Percentiles rank a stretch among this genome's conserved stretches.
phyloP scores from a whole-genome alignment of 345 rosid species.

The Hibiscus syriacus region DNA sequence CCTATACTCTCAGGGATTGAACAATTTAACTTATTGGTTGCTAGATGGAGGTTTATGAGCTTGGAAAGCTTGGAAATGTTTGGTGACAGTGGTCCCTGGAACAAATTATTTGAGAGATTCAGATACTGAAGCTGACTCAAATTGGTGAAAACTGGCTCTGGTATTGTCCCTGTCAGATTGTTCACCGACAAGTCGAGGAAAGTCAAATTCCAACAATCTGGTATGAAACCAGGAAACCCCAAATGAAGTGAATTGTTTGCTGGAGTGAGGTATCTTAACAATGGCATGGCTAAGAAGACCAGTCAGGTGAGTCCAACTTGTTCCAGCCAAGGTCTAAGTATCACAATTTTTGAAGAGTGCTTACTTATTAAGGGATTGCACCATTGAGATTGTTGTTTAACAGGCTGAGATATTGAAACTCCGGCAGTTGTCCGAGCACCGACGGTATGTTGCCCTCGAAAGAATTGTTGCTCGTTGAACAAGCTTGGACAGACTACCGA shows the following conservation, averaged over 20 bases:
- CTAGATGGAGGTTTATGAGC: constrained; percentile 33
- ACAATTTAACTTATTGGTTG: constrained; percentile 29
- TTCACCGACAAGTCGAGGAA: constrained; percentile 46
- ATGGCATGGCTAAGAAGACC: constrained; percentile 51
- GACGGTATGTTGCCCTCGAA: constrained; percentile 30
- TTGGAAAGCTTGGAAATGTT: constrained; percentile 45
- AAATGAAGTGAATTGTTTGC: constrained; percentile 18
- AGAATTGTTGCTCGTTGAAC: constrained; percentile 22
- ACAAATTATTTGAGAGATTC: constrained; percentile 31
- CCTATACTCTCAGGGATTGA: constrained; percentile 39
- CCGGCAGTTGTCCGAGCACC: constrained; percentile 26
- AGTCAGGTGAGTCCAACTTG: constrained; percentile 39
- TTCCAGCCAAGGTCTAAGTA: constrained; percentile 48
- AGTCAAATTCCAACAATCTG: constrained; percentile 34
- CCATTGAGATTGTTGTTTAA: constrained; percentile 39
- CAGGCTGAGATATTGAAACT: constrained; percentile 30
- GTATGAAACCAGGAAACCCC: constrained; percentile 43
- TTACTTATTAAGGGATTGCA: constrained; percentile 32
- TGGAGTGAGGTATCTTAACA: constrained; percentile 37
- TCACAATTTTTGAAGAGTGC: constrained; percentile 36
- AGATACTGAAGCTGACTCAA: constrained; percentile 36
- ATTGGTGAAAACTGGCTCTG: constrained; percentile 24
- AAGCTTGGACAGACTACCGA: constrained; percentile 31
- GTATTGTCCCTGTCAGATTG: constrained; percentile 29
- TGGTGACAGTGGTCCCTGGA: constrained; percentile 35